Percentiles rank a stretch among this genome's conserved stretches.
Evolutionary conservation across 352 stramenopile species (phyloP).

Genomic region (Sclerospora graminicola): DNA sequence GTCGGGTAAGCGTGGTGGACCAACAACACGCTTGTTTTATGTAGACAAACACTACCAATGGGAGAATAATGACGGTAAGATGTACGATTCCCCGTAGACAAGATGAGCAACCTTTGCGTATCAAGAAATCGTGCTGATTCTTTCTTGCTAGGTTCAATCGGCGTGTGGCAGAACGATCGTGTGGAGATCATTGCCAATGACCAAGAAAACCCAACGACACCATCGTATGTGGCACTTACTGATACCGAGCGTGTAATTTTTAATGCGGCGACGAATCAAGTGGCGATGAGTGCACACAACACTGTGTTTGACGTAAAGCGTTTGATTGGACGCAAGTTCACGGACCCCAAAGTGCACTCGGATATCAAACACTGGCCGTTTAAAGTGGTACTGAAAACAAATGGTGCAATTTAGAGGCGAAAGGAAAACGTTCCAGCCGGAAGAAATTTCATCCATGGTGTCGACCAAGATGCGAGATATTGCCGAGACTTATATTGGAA

Average conservation of each 20-base stretch:
- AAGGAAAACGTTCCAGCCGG: not conserved
- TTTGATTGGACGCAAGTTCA: not conserved
- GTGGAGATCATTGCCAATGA: too few species aligned
- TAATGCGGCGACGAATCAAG: not conserved
- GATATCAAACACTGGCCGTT: not conserved
- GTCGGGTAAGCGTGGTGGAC: too few species aligned
- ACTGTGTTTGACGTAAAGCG: not conserved
- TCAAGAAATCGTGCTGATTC: too few species aligned
- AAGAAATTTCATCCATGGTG: conserved; percentile 82
- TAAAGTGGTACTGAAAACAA: not conserved
- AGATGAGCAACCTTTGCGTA: too few species aligned
- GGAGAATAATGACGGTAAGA: too few species aligned
- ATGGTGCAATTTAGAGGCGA: not conserved
- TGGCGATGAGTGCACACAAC: not conserved
- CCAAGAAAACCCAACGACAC: not conserved
- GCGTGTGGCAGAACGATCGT: too few species aligned
- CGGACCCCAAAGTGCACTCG: not conserved
- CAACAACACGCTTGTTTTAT: too few species aligned
- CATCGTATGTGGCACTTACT: not conserved
- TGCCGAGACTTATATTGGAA: conserved; percentile 50
- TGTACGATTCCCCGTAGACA: too few species aligned
- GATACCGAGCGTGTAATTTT: not conserved
- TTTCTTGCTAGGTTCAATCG: too few species aligned
- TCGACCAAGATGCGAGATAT: conserved; percentile 93
- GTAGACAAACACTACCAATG: too few species aligned